Conservation (phyloP, 2,329 filamentous ascomycete genomes). For the Phaeosphaeriaceae sp. region DNA sequence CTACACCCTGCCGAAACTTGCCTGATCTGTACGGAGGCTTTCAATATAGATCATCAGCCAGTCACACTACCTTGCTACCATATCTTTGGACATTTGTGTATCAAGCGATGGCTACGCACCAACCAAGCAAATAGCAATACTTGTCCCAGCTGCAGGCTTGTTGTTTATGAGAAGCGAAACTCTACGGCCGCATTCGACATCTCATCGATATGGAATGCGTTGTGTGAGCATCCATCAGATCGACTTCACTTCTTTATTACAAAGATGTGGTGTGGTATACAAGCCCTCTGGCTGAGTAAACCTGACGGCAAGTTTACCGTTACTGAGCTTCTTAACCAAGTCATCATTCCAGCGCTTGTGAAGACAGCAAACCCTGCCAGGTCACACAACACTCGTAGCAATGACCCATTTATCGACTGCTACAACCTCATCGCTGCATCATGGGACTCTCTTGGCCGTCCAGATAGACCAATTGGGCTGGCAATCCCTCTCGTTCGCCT, state of each 20-base stretch:
- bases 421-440: slow-evolving; percentile 32
- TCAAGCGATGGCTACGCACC: slow-evolving; percentile 33
- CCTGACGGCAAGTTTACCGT: slow-evolving; percentile 24
- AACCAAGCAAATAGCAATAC: slow-evolving; percentile 31
- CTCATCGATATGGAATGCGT: slow-evolving; percentile 32
- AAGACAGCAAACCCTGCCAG: slow-evolving; percentile 4
- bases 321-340: slow-evolving; percentile 24
- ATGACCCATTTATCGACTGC: slow-evolving; percentile 26
- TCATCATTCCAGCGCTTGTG: slow-evolving; percentile 31
- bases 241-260: slow-evolving; percentile 26
- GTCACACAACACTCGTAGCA: neutral
- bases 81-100: slow-evolving; percentile 40
- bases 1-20: slow-evolving; percentile 36
- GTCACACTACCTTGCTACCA: slow-evolving; percentile 41
- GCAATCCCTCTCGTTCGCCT: slow-evolving; percentile 39
- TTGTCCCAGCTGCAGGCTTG: slow-evolving; percentile 37
- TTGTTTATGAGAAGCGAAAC: slow-evolving; percentile 20
- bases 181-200: slow-evolving; percentile 21
- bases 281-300: slow-evolving; percentile 25
- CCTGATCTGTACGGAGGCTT: slow-evolving; percentile 36
- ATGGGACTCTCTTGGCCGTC: slow-evolving; percentile 34
- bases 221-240: slow-evolving; percentile 29
- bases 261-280: slow-evolving; percentile 27
- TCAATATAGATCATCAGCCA: slow-evolving; percentile 30
- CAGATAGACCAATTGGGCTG: slow-evolving; percentile 28